Evolutionary conservation across 495 filamentous ascomycete species (phyloP).

Genomic region (Bathelium albidoporum): DNA sequence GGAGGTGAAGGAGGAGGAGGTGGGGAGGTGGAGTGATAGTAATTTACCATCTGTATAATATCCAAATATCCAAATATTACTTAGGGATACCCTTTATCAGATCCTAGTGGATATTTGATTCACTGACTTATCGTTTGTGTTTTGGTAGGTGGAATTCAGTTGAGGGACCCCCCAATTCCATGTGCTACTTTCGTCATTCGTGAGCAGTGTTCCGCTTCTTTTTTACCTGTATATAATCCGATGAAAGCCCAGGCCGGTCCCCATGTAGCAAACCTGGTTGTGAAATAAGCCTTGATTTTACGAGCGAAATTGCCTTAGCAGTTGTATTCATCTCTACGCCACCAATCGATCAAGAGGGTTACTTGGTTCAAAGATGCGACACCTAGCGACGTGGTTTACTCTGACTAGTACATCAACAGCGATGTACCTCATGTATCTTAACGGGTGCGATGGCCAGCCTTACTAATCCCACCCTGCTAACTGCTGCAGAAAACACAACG

Average conservation of each 20-base stretch:
- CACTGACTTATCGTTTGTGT: too few species aligned
- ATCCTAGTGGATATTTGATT: too few species aligned
- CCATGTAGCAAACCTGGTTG: not conserved
- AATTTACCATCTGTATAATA: too few species aligned
- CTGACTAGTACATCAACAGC: not conserved
- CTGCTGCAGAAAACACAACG: slow-evolving; percentile 40
- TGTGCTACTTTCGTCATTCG: too few species aligned
- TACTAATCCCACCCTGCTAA: not conserved
- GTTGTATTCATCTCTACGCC: not conserved
- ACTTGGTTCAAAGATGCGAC: slow-evolving; percentile 1
- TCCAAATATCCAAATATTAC: too few species aligned
- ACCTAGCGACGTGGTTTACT: not conserved
- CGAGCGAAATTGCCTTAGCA: not conserved
- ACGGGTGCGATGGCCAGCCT: slow-evolving; percentile 35
- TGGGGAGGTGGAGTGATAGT: too few species aligned
- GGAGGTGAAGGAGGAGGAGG: too few species aligned
- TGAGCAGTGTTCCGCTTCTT: too few species aligned
- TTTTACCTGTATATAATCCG: too few species aligned
- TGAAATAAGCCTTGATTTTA: not conserved
- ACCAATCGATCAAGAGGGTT: not conserved
- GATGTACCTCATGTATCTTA: slow-evolving; percentile 49
- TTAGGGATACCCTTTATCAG: too few species aligned
- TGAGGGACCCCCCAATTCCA: too few species aligned
- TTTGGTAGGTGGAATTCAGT: too few species aligned
- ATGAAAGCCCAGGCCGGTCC: not conserved